Base-by-base conservation (phyloP, 257 asterid species). In the Solanum sejunctum region DNA sequence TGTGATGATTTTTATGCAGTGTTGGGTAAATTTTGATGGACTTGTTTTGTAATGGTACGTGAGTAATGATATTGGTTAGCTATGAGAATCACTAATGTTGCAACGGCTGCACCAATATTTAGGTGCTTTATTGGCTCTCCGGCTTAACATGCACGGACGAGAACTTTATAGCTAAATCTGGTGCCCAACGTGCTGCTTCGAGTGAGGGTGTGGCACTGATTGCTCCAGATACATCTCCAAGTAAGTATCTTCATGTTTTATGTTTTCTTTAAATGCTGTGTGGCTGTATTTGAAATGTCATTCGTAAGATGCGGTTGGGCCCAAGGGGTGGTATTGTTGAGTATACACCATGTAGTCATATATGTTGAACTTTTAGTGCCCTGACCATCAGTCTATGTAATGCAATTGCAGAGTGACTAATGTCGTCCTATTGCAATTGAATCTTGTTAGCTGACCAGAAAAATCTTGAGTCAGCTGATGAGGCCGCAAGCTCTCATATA, bases 101-200 rank as follows among this genome's bases (percentile, higher is more conserved):
- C 54, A 8, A 52, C 13, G 51, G 10, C 10, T 67, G 43, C 64
- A 83, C 61, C 70, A 41, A 36, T 83, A 61, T 77, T 55, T 80
- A 85, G 99, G 97, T 95, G 61, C 98, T 97, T 63, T 97, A 97
- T 93, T 97, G 98, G 97, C 98, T 95, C 82, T 95, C 99, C 55
- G 99, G 99, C 66, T 95, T 97, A 83, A 67, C 99, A 18, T 97
- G 99, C 93, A 91, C 93, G 3, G 99, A 97, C 85, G 98, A 97
- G 93, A 97, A 97, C 88, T 97, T 95, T 69, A 95, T 94, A 20
- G 45, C 56, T 66, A 97, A 97, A 87, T 95, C 99, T 51, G 99
- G 99, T 82, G 99, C 98, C 61, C 99, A 97, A 88, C 98, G 99
- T 81, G 93, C 84, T 84, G 99, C 98, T 86, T 92, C 98, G 5